Evolutionary conservation across 1,139 yeast genomes (phyloP), one percentile per base, ranked within the genome.

Genomic region (Pichia sp.): DNA sequence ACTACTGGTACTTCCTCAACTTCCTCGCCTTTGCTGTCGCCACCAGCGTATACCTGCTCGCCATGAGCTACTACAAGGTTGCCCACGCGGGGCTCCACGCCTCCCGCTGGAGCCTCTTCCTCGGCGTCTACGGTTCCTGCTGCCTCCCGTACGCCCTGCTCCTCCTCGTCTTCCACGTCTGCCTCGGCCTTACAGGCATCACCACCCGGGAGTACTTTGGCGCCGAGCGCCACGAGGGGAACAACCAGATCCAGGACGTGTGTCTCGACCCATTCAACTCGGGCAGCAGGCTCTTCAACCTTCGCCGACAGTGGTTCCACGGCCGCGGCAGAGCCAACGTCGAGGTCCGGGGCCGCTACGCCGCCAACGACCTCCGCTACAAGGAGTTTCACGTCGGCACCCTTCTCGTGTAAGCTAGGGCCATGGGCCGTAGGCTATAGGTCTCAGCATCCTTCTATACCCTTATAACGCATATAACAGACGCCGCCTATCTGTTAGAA

Each of bases 151-250:
- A 86, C 63, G 92, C 95, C 2, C 53, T 75, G 1, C 61, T 82
- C 42, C 68, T 88, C 17, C 64, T 85, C 16, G 51, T 69, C 0
- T 78, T 78, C 60, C 95, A 88, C 64, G 44, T 80, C 0, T 77
- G 73, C 53, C 68, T 87, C 50, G 78, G 83, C 0, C 65, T 79
- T 0, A 75, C 79, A n/a, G 85, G 84, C 56, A 75, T 85, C 60
- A 84, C 92, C 17, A 87, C 95, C 5, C 73, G 91, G 60, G 93
- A 86, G 60, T 85, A 78, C 61, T 70, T 86, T 57, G 69, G 60
- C 61, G 57, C 61, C 45, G 63, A 64, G 9, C 49, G 58, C 10
- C 52, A 56, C 14, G 67, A 59, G 53, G 67, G 55, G 52, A 65
- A 47, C 55, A 55, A 17, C 40, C 61, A 51, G 20, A 55, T 66